These are phyloP conservation scores for Phytophthora kernoviae DNA, from an alignment of 352 stramenopile species.

Conservation along the genomic window DNA sequence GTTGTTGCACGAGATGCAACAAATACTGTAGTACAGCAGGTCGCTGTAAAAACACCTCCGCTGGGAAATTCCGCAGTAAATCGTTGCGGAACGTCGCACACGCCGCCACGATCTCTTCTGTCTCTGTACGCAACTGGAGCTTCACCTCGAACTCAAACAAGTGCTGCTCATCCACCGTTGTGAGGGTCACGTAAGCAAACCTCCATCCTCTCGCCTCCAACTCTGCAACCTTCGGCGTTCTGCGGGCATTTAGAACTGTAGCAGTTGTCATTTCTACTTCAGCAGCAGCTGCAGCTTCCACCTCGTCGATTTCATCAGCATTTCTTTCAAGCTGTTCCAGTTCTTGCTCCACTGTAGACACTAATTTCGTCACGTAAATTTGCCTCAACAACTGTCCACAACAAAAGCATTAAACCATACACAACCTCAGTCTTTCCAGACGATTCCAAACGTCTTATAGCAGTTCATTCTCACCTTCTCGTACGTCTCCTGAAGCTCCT, in stretches of 20 bases:
- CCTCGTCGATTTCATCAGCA: not conserved
- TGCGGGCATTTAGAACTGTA: constrained; percentile 6
- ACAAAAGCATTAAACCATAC: constrained; percentile 5
- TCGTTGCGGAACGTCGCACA: constrained; percentile 57
- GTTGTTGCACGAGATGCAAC: constrained; percentile 67
- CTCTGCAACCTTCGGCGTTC: constrained; percentile 15
- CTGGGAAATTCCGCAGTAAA: constrained; percentile 69
- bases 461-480: constrained; percentile 43
- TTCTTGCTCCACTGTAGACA: not conserved
- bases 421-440: constrained; percentile 5
- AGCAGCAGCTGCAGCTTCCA: not conserved
- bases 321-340: not conserved
- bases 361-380: constrained; percentile 41
- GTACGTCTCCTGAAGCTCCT: constrained; percentile 45
- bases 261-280: not conserved
- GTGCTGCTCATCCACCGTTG: constrained; percentile 65
- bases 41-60: constrained; percentile 71
- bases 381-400: constrained; percentile 42
- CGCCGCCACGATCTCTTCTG: constrained; percentile 53
- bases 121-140: constrained; percentile 50
- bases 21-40: constrained; percentile 63
- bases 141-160: constrained; percentile 87
- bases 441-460: not conserved
- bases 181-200: constrained; percentile 58
- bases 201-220: constrained; percentile 57